Evolutionary conservation across 805 yeast genomes (phyloP).

Genomic region (Teunomyces pallodes): DNA sequence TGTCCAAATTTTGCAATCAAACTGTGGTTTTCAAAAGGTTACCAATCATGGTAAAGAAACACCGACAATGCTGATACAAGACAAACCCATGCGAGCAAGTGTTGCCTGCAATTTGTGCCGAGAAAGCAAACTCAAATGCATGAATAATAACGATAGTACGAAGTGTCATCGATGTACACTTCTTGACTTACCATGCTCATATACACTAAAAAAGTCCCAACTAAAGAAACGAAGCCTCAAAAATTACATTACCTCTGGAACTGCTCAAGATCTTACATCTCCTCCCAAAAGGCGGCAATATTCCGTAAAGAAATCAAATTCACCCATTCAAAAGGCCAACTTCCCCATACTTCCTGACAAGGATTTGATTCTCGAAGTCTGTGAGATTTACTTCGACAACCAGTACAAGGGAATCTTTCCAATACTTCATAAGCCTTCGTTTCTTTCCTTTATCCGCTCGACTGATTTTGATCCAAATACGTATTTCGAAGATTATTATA

Average conservation of each 20-base stretch:
- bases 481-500: constrained; percentile 14
- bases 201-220: constrained; percentile 20
- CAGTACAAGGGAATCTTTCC: constrained; percentile 27
- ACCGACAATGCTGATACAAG: not conserved
- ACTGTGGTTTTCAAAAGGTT: not conserved
- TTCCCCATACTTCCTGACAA: constrained; percentile 13
- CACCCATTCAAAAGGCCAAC: not conserved
- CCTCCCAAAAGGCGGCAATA: not conserved
- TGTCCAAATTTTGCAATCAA: constrained; percentile 1
- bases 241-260: constrained; percentile 1
- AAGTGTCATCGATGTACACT: constrained; percentile 18
- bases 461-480: constrained; percentile 18
- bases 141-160: constrained; percentile 6
- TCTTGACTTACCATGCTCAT: constrained; percentile 16
- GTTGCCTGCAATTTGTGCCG: constrained; percentile 15
- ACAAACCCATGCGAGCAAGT: constrained; percentile 8
- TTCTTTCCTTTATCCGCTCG: constrained; percentile 16
- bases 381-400: constrained; percentile 22
- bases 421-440: constrained; percentile 21
- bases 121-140: constrained; percentile 13
- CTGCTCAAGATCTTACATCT: not conserved
- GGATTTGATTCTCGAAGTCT: constrained; percentile 15
- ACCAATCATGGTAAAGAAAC: not conserved
- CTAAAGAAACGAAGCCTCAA: constrained; percentile 12
- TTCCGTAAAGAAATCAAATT: not conserved